Evolutionary conservation across 1,284 basidiomycete species (phyloP).

Genomic region (Tremellales sp.): DNA sequence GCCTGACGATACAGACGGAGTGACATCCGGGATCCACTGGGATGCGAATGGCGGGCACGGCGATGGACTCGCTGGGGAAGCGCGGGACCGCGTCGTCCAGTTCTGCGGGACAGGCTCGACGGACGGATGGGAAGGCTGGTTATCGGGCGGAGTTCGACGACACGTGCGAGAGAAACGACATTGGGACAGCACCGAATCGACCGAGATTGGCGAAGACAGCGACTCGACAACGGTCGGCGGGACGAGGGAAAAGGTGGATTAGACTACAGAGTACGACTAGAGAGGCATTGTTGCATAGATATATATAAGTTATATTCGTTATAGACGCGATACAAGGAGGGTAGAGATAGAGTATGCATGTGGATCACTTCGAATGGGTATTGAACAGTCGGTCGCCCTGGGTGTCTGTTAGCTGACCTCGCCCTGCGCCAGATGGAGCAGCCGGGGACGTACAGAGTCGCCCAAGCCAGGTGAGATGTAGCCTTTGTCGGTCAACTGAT

Average conservation of each 20-base stretch:
- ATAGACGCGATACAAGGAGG: neutral
- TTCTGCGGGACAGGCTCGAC: constrained; percentile 56
- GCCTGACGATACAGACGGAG: constrained; percentile 61
- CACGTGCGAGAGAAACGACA: constrained; percentile 9
- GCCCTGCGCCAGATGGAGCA: neutral
- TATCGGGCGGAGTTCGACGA: constrained; percentile 23
- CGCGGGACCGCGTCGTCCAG: constrained; percentile 59
- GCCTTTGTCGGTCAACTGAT: constrained; percentile 65
- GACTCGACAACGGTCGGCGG: neutral
- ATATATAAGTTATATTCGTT: neutral
- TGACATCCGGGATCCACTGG: constrained; percentile 65
- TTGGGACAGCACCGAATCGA: neutral
- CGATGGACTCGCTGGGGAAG: constrained; percentile 60
- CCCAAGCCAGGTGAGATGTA: constrained; percentile 83
- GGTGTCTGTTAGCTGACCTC: neutral
- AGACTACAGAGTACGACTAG: neutral
- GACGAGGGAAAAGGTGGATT: neutral
- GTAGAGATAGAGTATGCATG: too few species aligned
- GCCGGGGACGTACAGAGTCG: constrained; percentile 61
- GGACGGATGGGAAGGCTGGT: constrained; percentile 31
- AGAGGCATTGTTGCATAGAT: neutral
- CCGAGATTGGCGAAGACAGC: neutral
- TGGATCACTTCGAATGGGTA: constrained; percentile 11
- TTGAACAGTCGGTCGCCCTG: constrained; percentile 29
- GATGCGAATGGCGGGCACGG: constrained; percentile 69